These are phyloP conservation scores for Davidsoniella eucalypti DNA, from an alignment of 2,329 filamentous ascomycete species.

Conservation along the genomic window DNA sequence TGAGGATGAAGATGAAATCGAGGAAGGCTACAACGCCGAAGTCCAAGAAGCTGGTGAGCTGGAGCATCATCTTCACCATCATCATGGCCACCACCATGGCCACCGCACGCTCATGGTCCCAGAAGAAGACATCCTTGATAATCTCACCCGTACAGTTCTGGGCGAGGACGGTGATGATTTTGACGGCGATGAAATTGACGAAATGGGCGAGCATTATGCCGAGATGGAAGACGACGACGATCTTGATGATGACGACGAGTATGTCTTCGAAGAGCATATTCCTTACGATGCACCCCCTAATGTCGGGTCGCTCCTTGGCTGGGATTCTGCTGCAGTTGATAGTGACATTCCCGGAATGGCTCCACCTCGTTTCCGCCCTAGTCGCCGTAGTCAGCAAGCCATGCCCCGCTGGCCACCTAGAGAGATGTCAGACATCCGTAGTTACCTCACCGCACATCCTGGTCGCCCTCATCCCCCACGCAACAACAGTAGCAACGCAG, in stretches of 20 bases:
- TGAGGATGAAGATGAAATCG: constrained; percentile 36
- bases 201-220: constrained; percentile 35
- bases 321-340: constrained; percentile 27
- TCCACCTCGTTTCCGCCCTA: constrained; percentile 29
- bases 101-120: constrained; percentile 21
- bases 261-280: constrained; percentile 43
- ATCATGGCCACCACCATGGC: constrained; percentile 9
- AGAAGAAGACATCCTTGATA: constrained; percentile 29
- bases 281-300: constrained; percentile 28
- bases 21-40: constrained; percentile 34
- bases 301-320: constrained; percentile 34
- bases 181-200: constrained; percentile 35
- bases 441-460: neutral
- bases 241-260: constrained; percentile 46
- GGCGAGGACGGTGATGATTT: constrained; percentile 30
- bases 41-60: constrained; percentile 28
- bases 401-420: constrained; percentile 6
- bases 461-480: neutral
- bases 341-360: neutral
- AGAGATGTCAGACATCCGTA: constrained; percentile 3
- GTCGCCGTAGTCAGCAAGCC: neutral
- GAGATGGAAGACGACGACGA: constrained; percentile 17
- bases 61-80: constrained; percentile 6
- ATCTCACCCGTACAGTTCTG: constrained; percentile 40
- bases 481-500: constrained; percentile 27